Conservation (phyloP, 371 early-diverging fungal genomes). For the Circinella minor region DNA sequence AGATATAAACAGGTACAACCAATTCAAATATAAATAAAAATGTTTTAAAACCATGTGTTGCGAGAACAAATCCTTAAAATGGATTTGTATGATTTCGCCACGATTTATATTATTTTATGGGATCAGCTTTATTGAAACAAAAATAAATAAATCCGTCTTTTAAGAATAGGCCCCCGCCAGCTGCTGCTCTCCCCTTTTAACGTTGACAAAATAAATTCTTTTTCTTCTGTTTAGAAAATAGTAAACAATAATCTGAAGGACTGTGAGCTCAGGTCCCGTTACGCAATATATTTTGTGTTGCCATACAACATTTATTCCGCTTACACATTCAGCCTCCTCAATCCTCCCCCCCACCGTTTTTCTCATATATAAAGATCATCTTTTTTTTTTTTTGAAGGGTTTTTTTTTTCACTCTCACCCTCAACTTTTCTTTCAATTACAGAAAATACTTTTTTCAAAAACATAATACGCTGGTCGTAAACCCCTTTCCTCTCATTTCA, state of each 20-base stretch:
- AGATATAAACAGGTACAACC: too few relatives aligned
- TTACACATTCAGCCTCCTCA: too few relatives aligned
- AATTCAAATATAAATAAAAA: too few relatives aligned
- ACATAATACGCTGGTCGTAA: conserved; percentile 26
- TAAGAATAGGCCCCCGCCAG: too few relatives aligned
- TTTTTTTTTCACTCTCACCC: not conserved
- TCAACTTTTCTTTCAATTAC: conserved; percentile 15
- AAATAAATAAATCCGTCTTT: too few relatives aligned
- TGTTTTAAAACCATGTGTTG: not conserved
- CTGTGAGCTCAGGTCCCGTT: not conserved
- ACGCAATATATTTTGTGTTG: conserved; percentile 10
- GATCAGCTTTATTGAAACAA: not conserved
- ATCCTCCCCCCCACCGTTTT: not conserved
- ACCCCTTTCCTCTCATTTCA: conserved; percentile 14
- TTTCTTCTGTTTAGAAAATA: not conserved
- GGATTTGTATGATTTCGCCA: not conserved
- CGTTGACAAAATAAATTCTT: not conserved
- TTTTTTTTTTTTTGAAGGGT: not conserved
- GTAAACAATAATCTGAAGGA: too few relatives aligned
- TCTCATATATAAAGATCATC: not conserved
- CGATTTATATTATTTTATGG: not conserved
- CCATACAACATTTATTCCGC: not conserved
- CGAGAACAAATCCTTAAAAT: conserved; percentile 3
- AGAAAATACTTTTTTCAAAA: not conserved
- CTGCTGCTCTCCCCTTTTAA: too few relatives aligned